These are phyloP conservation scores for Teunomyces gatunensis DNA, from an alignment of 805 yeast species.

Conservation along the genomic window DNA sequence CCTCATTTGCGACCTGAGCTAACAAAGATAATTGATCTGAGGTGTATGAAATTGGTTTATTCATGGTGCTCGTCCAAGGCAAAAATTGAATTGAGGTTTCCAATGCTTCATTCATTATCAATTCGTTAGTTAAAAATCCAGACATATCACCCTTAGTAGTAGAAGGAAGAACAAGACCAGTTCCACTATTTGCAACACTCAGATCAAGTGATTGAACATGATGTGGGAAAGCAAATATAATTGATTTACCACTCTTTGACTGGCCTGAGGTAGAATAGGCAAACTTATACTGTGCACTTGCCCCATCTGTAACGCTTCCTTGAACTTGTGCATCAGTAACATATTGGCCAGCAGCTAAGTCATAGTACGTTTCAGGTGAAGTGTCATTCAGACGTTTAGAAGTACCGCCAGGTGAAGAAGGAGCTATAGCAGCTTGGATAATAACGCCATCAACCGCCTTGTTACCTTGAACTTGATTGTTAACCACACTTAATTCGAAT, in stretches of 20 bases:
- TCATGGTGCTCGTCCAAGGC: conserved; percentile 42
- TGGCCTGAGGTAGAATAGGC: conserved; percentile 49
- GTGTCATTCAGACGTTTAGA: background rate
- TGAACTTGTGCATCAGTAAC: conserved; percentile 46
- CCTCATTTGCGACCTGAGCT: conserved; percentile 46
- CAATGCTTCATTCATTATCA: conserved; percentile 39
- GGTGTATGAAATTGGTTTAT: conserved; percentile 35
- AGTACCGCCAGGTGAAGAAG: conserved; percentile 24
- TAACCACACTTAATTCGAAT: conserved; percentile 32
- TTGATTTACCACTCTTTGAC: conserved; percentile 45
- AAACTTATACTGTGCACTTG: conserved; percentile 47
- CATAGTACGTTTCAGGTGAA: conserved; percentile 45
- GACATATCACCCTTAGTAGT: conserved; percentile 52
- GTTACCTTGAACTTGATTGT: conserved; percentile 36
- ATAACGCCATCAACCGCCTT: conserved; percentile 41
- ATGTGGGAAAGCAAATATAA: conserved; percentile 55
- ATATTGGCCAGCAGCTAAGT: conserved; percentile 68
- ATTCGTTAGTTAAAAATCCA: conserved; percentile 40
- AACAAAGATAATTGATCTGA: conserved; percentile 41
- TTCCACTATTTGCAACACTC: conserved; percentile 24
- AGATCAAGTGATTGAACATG: conserved; percentile 40
- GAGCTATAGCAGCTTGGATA: conserved; percentile 53
- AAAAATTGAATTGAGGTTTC: conserved; percentile 40
- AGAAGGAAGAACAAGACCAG: conserved; percentile 45
- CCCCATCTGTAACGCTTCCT: conserved; percentile 47